A percentile compares a stretch with the other conserved stretches of the same genome.
Conservation (phyloP, 2,329 filamentous ascomycete genomes). For the Rugonectria rugulosa region DNA sequence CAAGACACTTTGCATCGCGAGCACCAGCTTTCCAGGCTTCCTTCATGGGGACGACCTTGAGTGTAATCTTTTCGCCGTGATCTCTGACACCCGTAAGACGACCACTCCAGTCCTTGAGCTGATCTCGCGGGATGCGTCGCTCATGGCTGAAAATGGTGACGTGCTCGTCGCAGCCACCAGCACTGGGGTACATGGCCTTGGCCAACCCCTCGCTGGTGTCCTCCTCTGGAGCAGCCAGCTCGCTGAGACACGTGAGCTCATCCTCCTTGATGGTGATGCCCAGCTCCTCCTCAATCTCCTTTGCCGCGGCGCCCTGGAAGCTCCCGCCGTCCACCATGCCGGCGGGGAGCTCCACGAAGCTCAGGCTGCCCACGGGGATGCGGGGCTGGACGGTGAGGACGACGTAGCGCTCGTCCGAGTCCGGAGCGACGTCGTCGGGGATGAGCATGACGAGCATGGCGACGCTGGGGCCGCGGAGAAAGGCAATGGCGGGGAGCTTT, state of each 20-base stretch:
- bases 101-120: slow-evolving; percentile 63
- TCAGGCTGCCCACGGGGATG: slow-evolving; percentile 61
- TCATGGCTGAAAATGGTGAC: slow-evolving; percentile 66
- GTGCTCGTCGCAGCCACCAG: slow-evolving; percentile 68
- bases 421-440: slow-evolving; percentile 55
- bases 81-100: slow-evolving; percentile 64
- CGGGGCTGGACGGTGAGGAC: slow-evolving; percentile 68
- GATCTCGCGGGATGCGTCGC: slow-evolving; percentile 55
- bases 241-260: slow-evolving; percentile 59
- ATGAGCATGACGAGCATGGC: slow-evolving; percentile 65
- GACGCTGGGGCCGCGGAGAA: slow-evolving; percentile 67
- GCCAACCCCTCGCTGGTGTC: slow-evolving; percentile 48
- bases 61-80: slow-evolving; percentile 67
- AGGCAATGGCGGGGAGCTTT: slow-evolving; percentile 60
- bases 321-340: slow-evolving; percentile 65
- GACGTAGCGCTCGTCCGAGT: slow-evolving; percentile 59
- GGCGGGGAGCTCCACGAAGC: slow-evolving; percentile 64
- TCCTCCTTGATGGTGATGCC: slow-evolving; percentile 59
- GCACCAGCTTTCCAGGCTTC: slow-evolving; percentile 66
- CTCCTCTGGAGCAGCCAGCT: slow-evolving; percentile 50
- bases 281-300: slow-evolving; percentile 68
- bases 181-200: slow-evolving; percentile 62
- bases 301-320: slow-evolving; percentile 65
- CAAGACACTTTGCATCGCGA: slow-evolving; percentile 66
- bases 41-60: slow-evolving; percentile 64